Percentiles rank a stretch among this genome's conserved stretches.
Conservation (phyloP, 1,139 yeast species). For the Suhomyces maxii region DNA sequence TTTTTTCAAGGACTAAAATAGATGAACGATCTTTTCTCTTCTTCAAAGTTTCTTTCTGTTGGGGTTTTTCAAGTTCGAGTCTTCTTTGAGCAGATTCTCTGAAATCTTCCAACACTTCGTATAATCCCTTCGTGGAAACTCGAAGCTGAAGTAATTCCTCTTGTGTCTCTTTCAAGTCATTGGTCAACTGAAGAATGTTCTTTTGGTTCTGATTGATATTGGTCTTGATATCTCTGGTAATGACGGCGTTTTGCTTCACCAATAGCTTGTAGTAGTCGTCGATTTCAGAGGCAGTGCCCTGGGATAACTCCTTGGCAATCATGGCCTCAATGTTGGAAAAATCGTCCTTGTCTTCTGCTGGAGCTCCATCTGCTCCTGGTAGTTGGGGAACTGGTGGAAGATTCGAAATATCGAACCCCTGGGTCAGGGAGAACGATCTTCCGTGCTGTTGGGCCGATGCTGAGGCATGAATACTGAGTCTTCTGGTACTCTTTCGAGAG, state of each 20-base stretch:
- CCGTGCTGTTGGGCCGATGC: conserved; percentile 40
- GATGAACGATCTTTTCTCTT: conserved; percentile 61
- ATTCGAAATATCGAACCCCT: conserved; percentile 26
- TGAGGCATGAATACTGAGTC: conserved; percentile 47
- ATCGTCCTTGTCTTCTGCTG: conserved; percentile 14
- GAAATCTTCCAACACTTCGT: conserved; percentile 65
- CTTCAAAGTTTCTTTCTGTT: conserved; percentile 12
- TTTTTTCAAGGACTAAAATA: conserved; percentile 68
- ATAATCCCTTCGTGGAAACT: conserved; percentile 58
- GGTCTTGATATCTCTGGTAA: conserved; percentile 63
- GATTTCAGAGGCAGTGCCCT: conserved; percentile 72
- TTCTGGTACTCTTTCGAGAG: conserved; percentile 31
- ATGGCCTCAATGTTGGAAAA: conserved; percentile 43
- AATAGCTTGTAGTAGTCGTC: conserved; percentile 68
- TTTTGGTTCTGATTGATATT: conserved; percentile 72
- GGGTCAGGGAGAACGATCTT: conserved; percentile 24
- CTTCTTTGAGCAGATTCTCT: conserved; percentile 66
- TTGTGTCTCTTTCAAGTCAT: conserved; percentile 62
- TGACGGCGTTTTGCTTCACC: conserved; percentile 49
- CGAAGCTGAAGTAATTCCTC: conserved; percentile 65
- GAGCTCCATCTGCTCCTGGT: conserved; percentile 14
- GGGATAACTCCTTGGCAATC: conserved; percentile 54
- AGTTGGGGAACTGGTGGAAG: conserved; percentile 45
- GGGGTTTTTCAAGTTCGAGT: conserved; percentile 43
- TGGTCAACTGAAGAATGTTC: conserved; percentile 67